These are phyloP conservation scores for Fusarium proliferatum DNA, from an alignment of 2,329 filamentous ascomycete genomes.

Conservation along the genomic window DNA sequence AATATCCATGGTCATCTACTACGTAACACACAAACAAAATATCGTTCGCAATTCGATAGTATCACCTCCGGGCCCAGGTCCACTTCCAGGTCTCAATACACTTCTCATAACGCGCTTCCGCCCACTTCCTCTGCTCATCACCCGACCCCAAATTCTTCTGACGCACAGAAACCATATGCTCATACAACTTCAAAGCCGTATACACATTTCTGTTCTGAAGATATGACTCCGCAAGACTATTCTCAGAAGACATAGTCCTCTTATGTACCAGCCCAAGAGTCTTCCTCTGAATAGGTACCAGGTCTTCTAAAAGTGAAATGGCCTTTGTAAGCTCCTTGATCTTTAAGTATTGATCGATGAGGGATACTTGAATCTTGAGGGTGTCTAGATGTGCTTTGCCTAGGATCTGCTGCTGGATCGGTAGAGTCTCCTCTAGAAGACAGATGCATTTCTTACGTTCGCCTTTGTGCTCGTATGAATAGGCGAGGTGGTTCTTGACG, in stretches of 20 bases:
- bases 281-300: neutral
- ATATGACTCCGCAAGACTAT: neutral
- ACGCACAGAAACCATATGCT: neutral
- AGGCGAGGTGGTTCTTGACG: fast-evolving
- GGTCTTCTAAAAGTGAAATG: fast-evolving
- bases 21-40: fast-evolving
- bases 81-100: neutral
- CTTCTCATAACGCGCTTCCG: neutral
- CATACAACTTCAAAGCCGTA: neutral
- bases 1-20: fast-evolving
- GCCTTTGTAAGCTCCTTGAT: fast-evolving
- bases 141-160: neutral
- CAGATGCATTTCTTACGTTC: fast-evolving
- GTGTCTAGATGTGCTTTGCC: neutral
- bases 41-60: fast-evolving
- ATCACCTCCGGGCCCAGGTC: neutral
- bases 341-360: neutral
- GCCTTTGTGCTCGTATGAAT: too few relatives aligned
- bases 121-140: neutral
- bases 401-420: fast-evolving
- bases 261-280: fast-evolving
- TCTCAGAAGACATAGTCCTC: neutral
- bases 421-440: neutral
- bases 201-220: fast-evolving
- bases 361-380: neutral